Evolutionary conservation across 1,139 yeast genomes (phyloP).

Genomic region (Candida labiduridarum): DNA sequence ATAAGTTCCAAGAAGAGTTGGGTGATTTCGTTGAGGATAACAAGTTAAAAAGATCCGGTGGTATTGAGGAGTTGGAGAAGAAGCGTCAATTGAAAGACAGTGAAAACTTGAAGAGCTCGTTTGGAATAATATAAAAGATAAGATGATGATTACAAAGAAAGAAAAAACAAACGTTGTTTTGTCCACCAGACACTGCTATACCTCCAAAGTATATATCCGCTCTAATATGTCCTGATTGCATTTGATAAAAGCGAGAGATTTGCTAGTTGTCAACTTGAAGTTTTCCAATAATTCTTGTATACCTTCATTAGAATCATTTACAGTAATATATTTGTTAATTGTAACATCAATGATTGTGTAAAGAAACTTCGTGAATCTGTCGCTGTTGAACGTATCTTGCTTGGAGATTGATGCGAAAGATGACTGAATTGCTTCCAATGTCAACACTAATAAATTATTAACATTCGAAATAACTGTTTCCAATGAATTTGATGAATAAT

Average conservation of each 20-base stretch:
- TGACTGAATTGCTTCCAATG: conserved; percentile 11
- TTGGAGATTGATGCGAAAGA: conserved; percentile 7
- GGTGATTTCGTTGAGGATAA: conserved; percentile 81
- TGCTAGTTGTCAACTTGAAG: background rate
- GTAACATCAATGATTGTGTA: conserved; percentile 7
- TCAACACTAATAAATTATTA: conserved; percentile 8
- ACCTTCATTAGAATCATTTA: conserved; percentile 7
- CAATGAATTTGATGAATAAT: conserved; percentile 7
- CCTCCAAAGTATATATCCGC: background rate
- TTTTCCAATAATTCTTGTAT: background rate
- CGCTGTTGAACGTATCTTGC: conserved; percentile 11
- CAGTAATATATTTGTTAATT: conserved; percentile 7
- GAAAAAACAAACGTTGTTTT: background rate
- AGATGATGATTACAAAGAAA: background rate
- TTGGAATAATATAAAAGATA: conserved; percentile 29
- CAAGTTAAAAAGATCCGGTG: conserved; percentile 80
- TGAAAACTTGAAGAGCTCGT: conserved; percentile 58
- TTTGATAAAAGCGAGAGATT: background rate
- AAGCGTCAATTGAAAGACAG: conserved; percentile 66
- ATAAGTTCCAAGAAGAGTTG: conserved; percentile 83
- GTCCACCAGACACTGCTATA: background rate
- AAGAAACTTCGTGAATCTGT: conserved; percentile 11
- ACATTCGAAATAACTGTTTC: conserved; percentile 12
- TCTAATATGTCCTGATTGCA: conserved; percentile 1
- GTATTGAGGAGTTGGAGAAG: conserved; percentile 83